Base-by-base conservation (phyloP, 164 flowering plant species). In the Vitis cinerea region DNA sequence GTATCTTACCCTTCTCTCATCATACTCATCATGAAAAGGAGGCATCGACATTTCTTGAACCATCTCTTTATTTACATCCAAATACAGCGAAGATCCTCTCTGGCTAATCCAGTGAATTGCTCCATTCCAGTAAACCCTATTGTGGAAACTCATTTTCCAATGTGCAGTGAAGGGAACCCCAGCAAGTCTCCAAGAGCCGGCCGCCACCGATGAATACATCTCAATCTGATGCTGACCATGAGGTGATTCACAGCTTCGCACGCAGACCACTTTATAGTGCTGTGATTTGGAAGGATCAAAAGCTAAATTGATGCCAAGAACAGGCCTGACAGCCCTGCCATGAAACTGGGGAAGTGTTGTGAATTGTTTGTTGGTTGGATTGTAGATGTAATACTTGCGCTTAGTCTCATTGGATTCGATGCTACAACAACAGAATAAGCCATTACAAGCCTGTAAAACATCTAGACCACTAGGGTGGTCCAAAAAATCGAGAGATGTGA, bases 391-490 rank as follows among this genome's bases (percentile, higher is more conserved):
- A 50, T 54, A 77, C 30, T 29, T 59, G 17, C 49, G 15, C 5
- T 48, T 3, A 8, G 4, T 3, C 2, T 8, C 58, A 27, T 13
- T 49, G 13, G 17, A 7, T 5, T 23, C 17, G n/a, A 10, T 0
- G 60, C 65, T n/a, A n/a, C 63, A 27, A 17, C 80, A 77, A 2
- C 72, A 44, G 7, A 76, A 17, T 3, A 70, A 54, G 10, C 77
- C 80, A 6, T 71, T 67, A 17, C 75, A 74, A 8, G 77, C 74
- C 8, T 78, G 77, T 19, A 74, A 15, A 55, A 78, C 59, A 6
- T 30, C 30, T 37, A 66, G 47, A 0, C 59, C 70, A 0, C 49
- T 47, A 7, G 67, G 70, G 7, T 66, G 49, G 12, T 56, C 23
- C 7, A 37, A 63, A 50, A 75, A 70, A 56, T 59, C 13, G 27